Conservation (phyloP, 163 green algal genomes). For the Smithsoniella earleae region DNA sequence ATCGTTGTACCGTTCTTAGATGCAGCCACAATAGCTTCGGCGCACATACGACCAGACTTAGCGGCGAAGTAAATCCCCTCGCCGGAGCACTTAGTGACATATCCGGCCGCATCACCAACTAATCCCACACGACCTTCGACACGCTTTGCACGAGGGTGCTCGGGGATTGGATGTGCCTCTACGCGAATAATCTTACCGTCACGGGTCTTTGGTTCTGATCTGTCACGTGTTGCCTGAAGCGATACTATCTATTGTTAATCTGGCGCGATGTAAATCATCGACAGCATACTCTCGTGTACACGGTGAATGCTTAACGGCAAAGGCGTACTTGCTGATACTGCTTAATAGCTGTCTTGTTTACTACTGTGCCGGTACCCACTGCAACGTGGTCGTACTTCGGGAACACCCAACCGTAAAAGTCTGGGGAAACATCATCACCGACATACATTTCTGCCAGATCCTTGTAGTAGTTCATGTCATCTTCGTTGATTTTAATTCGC, state of each 20-base stretch:
- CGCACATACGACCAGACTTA: constrained; percentile 93
- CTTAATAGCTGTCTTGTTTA: constrained; percentile 99
- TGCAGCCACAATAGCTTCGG: constrained; percentile 88
- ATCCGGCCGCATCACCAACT: constrained; percentile 92
- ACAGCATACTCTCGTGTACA: no score
- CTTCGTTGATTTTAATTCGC: constrained; percentile 84
- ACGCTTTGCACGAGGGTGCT: constrained; percentile 86
- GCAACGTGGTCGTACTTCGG: constrained; percentile 99
- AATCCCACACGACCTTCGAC: constrained; percentile 75
- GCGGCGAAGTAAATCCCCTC: constrained; percentile 99
- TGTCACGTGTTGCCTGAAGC: constrained; percentile 65
- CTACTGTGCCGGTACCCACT: constrained; percentile 93
- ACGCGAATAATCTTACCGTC: constrained; percentile 91
- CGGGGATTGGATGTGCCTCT: constrained; percentile 94
- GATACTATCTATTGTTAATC: no score
- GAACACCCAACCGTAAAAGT: constrained; percentile 99
- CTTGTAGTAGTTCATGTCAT: constrained; percentile 99
- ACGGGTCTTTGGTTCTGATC: constrained; percentile 73
- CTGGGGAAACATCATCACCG: constrained; percentile 96
- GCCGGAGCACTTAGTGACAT: constrained; percentile 98
- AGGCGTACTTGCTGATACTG: constrained; percentile 84
- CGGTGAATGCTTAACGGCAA: no score
- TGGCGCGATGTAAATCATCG: no score
- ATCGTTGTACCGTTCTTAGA: constrained; percentile 62
- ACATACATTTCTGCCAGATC: constrained; percentile 98